Conservation (phyloP, 345 rosid species). For the Euphorbia pulcherrima region DNA sequence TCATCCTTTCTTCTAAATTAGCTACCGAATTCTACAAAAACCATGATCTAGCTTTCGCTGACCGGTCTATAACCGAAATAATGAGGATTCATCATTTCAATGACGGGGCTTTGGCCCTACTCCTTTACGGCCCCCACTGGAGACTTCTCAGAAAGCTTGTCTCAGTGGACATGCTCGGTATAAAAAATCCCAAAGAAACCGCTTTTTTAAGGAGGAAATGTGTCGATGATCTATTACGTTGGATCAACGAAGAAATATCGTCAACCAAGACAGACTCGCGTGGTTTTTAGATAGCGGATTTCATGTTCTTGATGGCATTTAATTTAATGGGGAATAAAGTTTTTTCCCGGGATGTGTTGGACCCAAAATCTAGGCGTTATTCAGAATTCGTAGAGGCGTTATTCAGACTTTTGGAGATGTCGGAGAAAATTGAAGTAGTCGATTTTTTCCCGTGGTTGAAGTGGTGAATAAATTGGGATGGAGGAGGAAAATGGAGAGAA, state of each 20-base stretch:
- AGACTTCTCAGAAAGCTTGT: slow-evolving; percentile 41
- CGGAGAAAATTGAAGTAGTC: slow-evolving; percentile 37
- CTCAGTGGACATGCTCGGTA: slow-evolving; percentile 44
- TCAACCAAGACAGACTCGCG: background rate
- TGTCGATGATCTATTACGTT: slow-evolving; percentile 36
- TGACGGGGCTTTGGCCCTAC: slow-evolving; percentile 43
- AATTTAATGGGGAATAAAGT: slow-evolving; percentile 52
- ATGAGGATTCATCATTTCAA: slow-evolving; percentile 23
- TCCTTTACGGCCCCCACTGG: slow-evolving; percentile 53
- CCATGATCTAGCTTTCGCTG: slow-evolving; percentile 50
- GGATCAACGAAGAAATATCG: slow-evolving; percentile 40
- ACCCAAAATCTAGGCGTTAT: slow-evolving; percentile 32
- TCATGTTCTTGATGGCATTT: slow-evolving; percentile 41
- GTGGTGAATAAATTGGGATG: slow-evolving; percentile 46
- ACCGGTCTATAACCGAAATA: slow-evolving; percentile 21
- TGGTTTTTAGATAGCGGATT: slow-evolving; percentile 33
- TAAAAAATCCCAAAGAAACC: slow-evolving; percentile 40
- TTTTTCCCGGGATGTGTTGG: slow-evolving; percentile 47
- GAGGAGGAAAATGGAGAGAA: slow-evolving; percentile 37
- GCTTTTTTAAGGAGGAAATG: slow-evolving; percentile 38
- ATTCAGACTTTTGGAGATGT: slow-evolving; percentile 33
- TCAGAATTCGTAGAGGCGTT: slow-evolving; percentile 29
- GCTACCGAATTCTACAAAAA: slow-evolving; percentile 51
- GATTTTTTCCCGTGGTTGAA: slow-evolving; percentile 45
- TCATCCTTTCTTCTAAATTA: slow-evolving; percentile 38